These are phyloP conservation scores for Entomortierella chlamydospora DNA, from an alignment of 192 early-diverging fungal genomes.

Conservation along the genomic window DNA sequence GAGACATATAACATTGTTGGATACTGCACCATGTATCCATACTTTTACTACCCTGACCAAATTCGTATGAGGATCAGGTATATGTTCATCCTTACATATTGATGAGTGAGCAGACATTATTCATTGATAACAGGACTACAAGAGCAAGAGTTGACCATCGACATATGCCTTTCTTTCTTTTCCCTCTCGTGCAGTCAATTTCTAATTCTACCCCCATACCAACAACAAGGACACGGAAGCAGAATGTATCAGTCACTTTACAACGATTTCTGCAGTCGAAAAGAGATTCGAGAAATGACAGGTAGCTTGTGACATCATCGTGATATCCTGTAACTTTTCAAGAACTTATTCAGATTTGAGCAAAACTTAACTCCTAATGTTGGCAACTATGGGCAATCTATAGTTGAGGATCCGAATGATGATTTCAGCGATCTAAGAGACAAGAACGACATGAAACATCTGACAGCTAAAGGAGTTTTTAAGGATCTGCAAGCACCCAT, in stretches of 20 bases:
- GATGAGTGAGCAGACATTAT: background rate
- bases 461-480: slow-evolving; percentile 69
- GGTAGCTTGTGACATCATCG: no score
- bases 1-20: slow-evolving; percentile 81
- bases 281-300: slow-evolving; percentile 68
- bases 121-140: background rate
- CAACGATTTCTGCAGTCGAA: slow-evolving; percentile 55
- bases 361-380: background rate
- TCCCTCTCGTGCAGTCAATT: slow-evolving; percentile 76
- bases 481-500: slow-evolving; percentile 74
- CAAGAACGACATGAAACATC: slow-evolving; percentile 77
- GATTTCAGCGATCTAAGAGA: slow-evolving; percentile 89
- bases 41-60: slow-evolving; percentile 84
- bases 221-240: slow-evolving; percentile 84
- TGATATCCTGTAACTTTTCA: no score
- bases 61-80: slow-evolving; percentile 89
- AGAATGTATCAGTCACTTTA: slow-evolving; percentile 75
- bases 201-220: slow-evolving; percentile 91
- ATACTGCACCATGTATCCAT: slow-evolving; percentile 87
- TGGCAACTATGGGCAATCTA: background rate
- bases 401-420: slow-evolving; percentile 96
- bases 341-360: no score
- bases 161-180: background rate
- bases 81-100: background rate
- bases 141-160: no score